Evolutionary conservation across 306 rosid species (phyloP), one percentile per base, ranked within the genome.

Genomic region (Gleditsia sinensis): DNA sequence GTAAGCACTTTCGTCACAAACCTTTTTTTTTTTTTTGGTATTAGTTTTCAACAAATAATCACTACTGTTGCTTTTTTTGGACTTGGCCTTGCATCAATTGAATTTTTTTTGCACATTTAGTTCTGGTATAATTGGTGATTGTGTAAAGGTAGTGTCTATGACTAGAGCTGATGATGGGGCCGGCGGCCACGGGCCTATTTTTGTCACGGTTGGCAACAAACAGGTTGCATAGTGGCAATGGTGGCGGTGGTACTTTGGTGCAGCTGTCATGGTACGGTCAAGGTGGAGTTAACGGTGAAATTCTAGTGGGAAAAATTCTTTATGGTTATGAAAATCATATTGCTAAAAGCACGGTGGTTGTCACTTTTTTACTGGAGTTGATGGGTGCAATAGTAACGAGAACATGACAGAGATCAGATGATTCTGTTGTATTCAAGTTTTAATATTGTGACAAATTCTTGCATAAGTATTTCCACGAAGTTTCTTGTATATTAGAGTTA

Each of bases 1-100:
- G 98, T 93, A 83, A 81, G 88, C 60, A 0, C 46, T n/a, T 69
- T 8, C 13, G 13, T 16, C 55, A 40, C 20, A n/a, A 13, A 16
- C 42, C 40, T 14, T 33, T 36, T 23, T 32, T 11, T 20, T 30
- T 6, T 27, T 36, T 12, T 36, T 30, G n/a, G 6, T 45, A 25
- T 58, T 42, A 51, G 7, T 37, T 0, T 13, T 17, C 65, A 58
- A 14, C 1, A 46, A 3, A 21, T 6, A 42, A 23, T 42, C 13
- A 21, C 32, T 51, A 5, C 24, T 59, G 3, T 4, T 2, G n/a
- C 23, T 51, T 34, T 43, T 20, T 36, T 16, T 9, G 40, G 42
- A n/a, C 72, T 66, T 45, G 16, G n/a, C 20, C 6, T 27, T 25
- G 27, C 10, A 3, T 76, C 78, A 54, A 37, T n/a, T 75, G 32